Percentiles rank a stretch among this genome's conserved stretches.
phyloP scores from a whole-genome alignment of 805 yeast species.

The Metschnikowia cubensis region DNA sequence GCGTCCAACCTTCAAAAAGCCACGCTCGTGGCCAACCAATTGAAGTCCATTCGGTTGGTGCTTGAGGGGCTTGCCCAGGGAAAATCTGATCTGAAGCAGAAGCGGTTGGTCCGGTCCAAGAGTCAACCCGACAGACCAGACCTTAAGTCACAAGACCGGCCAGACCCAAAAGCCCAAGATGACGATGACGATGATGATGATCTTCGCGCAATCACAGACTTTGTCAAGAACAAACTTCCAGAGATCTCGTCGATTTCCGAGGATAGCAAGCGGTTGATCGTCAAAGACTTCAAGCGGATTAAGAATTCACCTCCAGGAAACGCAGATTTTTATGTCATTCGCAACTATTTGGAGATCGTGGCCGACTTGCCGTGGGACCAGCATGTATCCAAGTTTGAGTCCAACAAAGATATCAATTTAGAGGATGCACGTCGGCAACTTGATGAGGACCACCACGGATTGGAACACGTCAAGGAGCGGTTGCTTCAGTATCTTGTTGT shows the following conservation, averaged over 20 bases:
- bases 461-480: constrained; percentile 68
- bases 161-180: constrained; percentile 4
- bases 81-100: background rate
- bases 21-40: constrained; percentile 50
- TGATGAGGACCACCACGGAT: constrained; percentile 76
- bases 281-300: constrained; percentile 53
- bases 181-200: constrained; percentile 47
- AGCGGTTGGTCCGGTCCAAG: constrained; percentile 8
- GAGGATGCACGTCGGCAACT: constrained; percentile 50
- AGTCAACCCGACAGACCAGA: background rate
- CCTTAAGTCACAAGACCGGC: background rate
- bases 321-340: constrained; percentile 59
- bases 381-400: constrained; percentile 26
- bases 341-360: constrained; percentile 62
- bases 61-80: constrained; percentile 40
- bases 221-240: constrained; percentile 36
- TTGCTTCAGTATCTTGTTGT: constrained; percentile 78
- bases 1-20: constrained; percentile 52
- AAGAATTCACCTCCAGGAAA: constrained; percentile 47
- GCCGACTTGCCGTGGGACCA: constrained; percentile 62
- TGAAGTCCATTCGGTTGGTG: constrained; percentile 47
- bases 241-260: constrained; percentile 28
- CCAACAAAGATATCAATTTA: constrained; percentile 49
- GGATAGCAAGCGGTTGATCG: constrained; percentile 38
- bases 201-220: constrained; percentile 32